Percentiles rank a stretch among this genome's conserved stretches.
phyloP scores from a whole-genome alignment of 768 basidiomycete species.

The Podaxis mareebaensis region DNA sequence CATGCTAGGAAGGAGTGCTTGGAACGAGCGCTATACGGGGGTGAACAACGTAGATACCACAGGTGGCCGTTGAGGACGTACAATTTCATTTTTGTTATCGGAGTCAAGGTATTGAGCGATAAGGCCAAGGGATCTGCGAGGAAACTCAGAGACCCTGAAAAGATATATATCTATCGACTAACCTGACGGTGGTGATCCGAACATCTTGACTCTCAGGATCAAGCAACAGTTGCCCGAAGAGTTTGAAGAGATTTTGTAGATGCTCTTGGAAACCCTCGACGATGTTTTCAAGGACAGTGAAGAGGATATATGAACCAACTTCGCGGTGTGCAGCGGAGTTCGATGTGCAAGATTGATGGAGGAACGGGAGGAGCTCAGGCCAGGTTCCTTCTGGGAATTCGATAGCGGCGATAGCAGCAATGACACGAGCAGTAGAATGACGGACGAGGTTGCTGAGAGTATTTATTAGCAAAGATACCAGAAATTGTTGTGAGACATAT shows the following conservation, averaged over 20 bases:
- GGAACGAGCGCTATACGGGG: constrained; percentile 73
- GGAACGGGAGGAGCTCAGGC: constrained; percentile 86
- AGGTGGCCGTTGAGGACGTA: constrained; percentile 36
- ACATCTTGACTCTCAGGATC: constrained; percentile 92
- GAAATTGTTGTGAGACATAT: constrained; percentile 11
- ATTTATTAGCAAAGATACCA: constrained; percentile 21
- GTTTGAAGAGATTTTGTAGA: constrained; percentile 70
- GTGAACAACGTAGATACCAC: neutral
- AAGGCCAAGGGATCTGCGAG: constrained; percentile 76
- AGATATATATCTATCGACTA: constrained; percentile 19
- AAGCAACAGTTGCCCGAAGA: constrained; percentile 69
- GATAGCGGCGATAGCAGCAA: constrained; percentile 88
- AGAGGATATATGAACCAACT: constrained; percentile 87
- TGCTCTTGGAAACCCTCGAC: constrained; percentile 87
- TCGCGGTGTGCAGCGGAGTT: constrained; percentile 76
- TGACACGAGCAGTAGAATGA: constrained; percentile 88
- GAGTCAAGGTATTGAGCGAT: constrained; percentile 90
- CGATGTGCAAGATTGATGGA: constrained; percentile 76
- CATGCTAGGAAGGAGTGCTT: constrained; percentile 82
- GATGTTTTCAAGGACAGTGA: constrained; percentile 88
- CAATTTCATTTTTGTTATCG: constrained; percentile 86
- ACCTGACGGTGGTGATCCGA: constrained; percentile 86
- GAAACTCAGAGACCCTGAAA: constrained; percentile 14
- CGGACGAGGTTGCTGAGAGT: constrained; percentile 78
- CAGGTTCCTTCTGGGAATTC: constrained; percentile 82